These are phyloP conservation scores for Lentithecium fluviatile DNA, from an alignment of 495 filamentous ascomycete species.

Conservation along the genomic window DNA sequence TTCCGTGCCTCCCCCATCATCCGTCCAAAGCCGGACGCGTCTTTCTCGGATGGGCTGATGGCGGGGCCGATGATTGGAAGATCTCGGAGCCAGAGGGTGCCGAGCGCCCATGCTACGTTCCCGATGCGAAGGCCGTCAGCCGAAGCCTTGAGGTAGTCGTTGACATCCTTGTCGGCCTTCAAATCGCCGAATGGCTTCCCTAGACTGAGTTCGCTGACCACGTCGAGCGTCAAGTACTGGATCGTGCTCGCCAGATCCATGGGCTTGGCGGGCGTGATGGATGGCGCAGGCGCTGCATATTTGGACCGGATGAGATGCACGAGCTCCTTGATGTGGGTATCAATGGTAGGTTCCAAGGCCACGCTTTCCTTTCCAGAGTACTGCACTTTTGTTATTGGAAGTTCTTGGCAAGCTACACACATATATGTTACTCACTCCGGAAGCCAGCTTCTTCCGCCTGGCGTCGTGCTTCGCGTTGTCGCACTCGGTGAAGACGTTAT, in stretches of 20 bases:
- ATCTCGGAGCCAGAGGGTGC: constrained; percentile 22
- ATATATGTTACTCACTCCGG: constrained; percentile 29
- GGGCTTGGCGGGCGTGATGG: constrained; percentile 22
- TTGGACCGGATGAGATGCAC: constrained; percentile 36
- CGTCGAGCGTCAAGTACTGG: constrained; percentile 50
- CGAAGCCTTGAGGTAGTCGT: constrained; percentile 48
- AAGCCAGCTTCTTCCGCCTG: constrained; percentile 33
- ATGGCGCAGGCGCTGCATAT: constrained; percentile 37
- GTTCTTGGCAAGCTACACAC: neutral
- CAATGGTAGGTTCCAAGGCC: constrained; percentile 34
- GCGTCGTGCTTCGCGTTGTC: constrained; percentile 37
- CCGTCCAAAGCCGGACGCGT: constrained; percentile 24
- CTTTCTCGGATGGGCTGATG: constrained; percentile 30
- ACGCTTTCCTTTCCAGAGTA: constrained; percentile 39
- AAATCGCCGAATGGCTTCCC: constrained; percentile 47
- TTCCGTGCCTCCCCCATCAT: constrained; percentile 30
- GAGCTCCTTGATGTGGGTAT: constrained; percentile 32
- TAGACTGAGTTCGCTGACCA: constrained; percentile 49
- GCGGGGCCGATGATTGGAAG: constrained; percentile 24
- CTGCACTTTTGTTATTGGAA: constrained; percentile 1
- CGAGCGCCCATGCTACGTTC: constrained; percentile 22
- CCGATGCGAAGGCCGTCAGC: constrained; percentile 37
- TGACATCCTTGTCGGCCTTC: constrained; percentile 49
- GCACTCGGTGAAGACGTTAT: constrained; percentile 37
- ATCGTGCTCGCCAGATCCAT: constrained; percentile 47